Evolutionary conservation across 2,329 filamentous ascomycete species (phyloP).

Genomic region (Stemphylium lycopersici): DNA sequence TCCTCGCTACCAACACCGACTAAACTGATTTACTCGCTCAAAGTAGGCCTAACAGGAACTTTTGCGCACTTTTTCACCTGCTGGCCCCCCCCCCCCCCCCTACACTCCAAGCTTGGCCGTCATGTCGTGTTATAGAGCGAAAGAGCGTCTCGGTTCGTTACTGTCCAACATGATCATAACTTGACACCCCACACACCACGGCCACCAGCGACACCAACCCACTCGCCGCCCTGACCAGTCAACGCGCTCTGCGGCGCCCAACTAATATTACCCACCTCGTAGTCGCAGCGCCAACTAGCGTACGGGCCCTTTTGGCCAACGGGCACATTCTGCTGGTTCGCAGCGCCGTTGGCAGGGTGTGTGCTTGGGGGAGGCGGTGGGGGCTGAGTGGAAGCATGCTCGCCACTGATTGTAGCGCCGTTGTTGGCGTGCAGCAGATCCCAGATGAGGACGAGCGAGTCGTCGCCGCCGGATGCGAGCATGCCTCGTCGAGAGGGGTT

Average conservation of each 20-base stretch:
- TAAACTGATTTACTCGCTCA: not conserved
- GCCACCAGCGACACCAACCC: slow-evolving; percentile 82
- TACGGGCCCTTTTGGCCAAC: slow-evolving; percentile 68
- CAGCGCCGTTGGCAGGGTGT: slow-evolving; percentile 37
- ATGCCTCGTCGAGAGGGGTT: slow-evolving; percentile 85
- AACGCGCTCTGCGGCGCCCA: slow-evolving; percentile 78
- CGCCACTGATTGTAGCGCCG: slow-evolving; percentile 56
- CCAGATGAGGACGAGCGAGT: slow-evolving; percentile 91
- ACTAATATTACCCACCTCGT: slow-evolving; percentile 82
- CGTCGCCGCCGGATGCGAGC: slow-evolving; percentile 89
- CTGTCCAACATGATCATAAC: slow-evolving; percentile 40
- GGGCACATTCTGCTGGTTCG: slow-evolving; percentile 45
- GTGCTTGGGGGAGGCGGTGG: slow-evolving; percentile 31
- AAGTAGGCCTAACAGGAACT: not conserved
- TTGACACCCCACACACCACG: slow-evolving; percentile 81
- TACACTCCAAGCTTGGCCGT: not conserved
- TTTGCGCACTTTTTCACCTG: not conserved
- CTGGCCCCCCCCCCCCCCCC: not conserved
- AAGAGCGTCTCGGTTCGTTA: not conserved
- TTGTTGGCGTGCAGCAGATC: slow-evolving; percentile 77
- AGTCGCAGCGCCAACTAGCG: slow-evolving; percentile 83
- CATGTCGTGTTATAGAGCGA: not conserved
- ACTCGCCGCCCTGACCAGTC: slow-evolving; percentile 75
- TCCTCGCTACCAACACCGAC: not conserved
- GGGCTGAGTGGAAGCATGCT: slow-evolving; percentile 38